A percentile compares a stretch with the other conserved stretches of the same genome.
These are phyloP conservation scores for Astrephomene gubernaculifera DNA, from an alignment of 139 green algal species.

Conservation along the genomic window DNA sequence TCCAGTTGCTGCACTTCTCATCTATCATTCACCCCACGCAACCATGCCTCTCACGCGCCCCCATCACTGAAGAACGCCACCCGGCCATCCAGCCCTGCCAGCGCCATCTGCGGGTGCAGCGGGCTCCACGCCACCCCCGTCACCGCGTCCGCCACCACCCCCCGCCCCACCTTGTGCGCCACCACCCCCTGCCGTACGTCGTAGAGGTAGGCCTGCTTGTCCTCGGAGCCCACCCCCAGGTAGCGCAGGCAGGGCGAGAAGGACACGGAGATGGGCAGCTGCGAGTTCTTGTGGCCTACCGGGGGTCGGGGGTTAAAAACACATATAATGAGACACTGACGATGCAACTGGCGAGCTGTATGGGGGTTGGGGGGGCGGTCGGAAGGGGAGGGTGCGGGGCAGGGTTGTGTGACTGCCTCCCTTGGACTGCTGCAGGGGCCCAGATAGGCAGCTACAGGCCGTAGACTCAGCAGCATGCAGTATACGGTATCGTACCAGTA, in stretches of 20 bases:
- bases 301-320: background rate
- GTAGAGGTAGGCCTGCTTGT: slow-evolving; percentile 69
- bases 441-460: too few species aligned
- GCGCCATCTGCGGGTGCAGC: slow-evolving; percentile 67
- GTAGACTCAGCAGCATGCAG: too few species aligned
- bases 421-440: too few species aligned
- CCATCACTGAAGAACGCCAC: slow-evolving; percentile 66
- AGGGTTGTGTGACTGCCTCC: too few species aligned
- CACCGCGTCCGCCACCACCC: slow-evolving; percentile 53
- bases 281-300: slow-evolving; percentile 54
- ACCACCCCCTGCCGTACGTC: slow-evolving; percentile 57
- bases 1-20: too few species aligned
- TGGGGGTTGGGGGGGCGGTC: too few species aligned
- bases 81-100: slow-evolving; percentile 54
- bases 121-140: slow-evolving; percentile 69
- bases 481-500: too few species aligned
- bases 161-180: slow-evolving; percentile 33
- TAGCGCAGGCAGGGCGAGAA: slow-evolving; percentile 70
- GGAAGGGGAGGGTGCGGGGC: too few species aligned
- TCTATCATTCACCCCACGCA: too few species aligned
- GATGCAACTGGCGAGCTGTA: too few species aligned
- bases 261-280: slow-evolving; percentile 48
- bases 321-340: too few species aligned
- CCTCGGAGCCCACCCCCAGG: slow-evolving; percentile 67
- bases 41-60: too few species aligned